Evolutionary conservation across 495 filamentous ascomycete genomes (phyloP), one percentile per base, ranked within the genome.

Genomic region (Podospora pseudocomata): DNA sequence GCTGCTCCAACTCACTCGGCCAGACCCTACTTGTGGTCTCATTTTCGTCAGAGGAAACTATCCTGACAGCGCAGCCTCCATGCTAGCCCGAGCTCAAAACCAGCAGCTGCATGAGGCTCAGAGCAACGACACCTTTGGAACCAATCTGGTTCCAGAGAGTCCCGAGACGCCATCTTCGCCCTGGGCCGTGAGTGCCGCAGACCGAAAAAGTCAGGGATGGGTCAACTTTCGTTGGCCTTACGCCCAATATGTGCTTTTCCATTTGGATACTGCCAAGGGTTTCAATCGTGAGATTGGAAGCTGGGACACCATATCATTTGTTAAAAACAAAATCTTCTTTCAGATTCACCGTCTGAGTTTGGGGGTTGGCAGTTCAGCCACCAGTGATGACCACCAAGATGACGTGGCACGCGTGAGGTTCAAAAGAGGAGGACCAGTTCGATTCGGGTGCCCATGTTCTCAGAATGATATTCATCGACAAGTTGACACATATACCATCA

Each of bases 141-240:
- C 65, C 19, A 19, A 53, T 1, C 44, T 70, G 18, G 49, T 70
- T 5, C 53, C 58, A 2, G 39, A 39, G 1, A 20, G 30, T 15
- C 20, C 28, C 16, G 64, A 57, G 2, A 57, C 65, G 39, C 39
- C 39, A 3, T 49, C 39, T 49, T 16, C 39, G 13, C 13, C 7
- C 39, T 49, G 39, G 4, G 64, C 66, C 27, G 68, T 70, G 15
- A 44, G 60, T 58, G 44, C 64, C 13, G 68, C 32, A 2, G 64
- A 67, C 27, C 64, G 68, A 1, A 70, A 67, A 20, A 56, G 59
- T 18, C 68, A 70, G 34, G 68, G 68, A 1, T 70, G 68, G 68
- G 62, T 70, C 60, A 70, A 70, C 61, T 67, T 70, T 30, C 65
- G 68, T 16, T 70, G 68, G 68, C 68, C 68, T 9, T 70, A 67